Percentiles rank a stretch among this genome's conserved stretches.
phyloP scores from a whole-genome alignment of 305 asterid genomes.

The Fraxinus ornus region DNA sequence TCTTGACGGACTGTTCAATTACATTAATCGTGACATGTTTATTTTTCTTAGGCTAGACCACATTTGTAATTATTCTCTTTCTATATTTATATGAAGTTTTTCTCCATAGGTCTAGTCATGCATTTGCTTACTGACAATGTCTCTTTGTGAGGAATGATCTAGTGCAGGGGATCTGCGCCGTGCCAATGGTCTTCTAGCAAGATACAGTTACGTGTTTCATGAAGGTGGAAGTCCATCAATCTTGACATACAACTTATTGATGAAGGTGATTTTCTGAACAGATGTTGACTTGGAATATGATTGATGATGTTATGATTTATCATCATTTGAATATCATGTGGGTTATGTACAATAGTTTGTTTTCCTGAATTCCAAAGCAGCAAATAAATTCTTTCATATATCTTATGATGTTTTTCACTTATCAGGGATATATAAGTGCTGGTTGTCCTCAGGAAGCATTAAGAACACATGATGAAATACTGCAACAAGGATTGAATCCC shows the following conservation, averaged over 20 bases:
- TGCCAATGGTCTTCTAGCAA: slow-evolving; percentile 79
- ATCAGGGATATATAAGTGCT: slow-evolving; percentile 63
- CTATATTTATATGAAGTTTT: slow-evolving; percentile 8
- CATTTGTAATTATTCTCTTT: slow-evolving; percentile 5
- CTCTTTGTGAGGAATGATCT: slow-evolving; percentile 41
- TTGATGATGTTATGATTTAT: slow-evolving; percentile 8
- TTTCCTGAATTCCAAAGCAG: not conserved
- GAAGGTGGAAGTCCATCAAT: slow-evolving; percentile 54
- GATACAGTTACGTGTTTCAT: slow-evolving; percentile 54
- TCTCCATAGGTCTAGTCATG: slow-evolving; percentile 2
- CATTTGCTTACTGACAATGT: slow-evolving; percentile 34
- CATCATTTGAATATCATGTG: not conserved
- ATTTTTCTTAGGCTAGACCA: not conserved
- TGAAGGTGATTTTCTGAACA: slow-evolving; percentile 47
- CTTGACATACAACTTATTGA: slow-evolving; percentile 54
- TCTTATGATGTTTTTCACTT: slow-evolving; percentile 21
- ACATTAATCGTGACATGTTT: not conserved
- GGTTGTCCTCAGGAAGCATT: slow-evolving; percentile 59
- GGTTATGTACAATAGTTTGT: not conserved
- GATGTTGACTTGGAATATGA: slow-evolving; percentile 5
- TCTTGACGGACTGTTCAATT: not conserved
- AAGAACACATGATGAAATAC: slow-evolving; percentile 51
- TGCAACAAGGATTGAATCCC: slow-evolving; percentile 51
- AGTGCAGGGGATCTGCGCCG: slow-evolving; percentile 88
- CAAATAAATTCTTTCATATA: not conserved